Evolutionary conservation across 768 basidiomycete genomes (phyloP).

Genomic region (Hericium coralloides): DNA sequence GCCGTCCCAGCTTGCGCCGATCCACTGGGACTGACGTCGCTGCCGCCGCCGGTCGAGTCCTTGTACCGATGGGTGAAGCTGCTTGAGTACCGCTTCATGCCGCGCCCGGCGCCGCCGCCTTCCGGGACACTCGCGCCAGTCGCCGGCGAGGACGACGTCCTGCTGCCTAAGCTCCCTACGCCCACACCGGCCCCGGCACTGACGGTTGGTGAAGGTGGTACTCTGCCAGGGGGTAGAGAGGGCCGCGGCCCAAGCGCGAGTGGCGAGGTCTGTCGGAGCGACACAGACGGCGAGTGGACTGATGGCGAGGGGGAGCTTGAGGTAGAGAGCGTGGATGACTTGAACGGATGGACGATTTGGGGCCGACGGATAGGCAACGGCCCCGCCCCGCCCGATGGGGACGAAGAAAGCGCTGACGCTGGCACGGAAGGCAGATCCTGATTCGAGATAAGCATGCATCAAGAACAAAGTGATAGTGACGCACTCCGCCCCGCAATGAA

Average conservation of each 20-base stretch:
- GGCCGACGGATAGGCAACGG: constrained; percentile 38
- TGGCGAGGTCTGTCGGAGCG: constrained; percentile 38
- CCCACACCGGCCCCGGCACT: constrained; percentile 10
- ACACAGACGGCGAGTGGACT: constrained; percentile 39
- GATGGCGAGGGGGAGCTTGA: constrained; percentile 35
- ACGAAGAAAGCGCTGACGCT: neutral
- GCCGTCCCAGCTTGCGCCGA: constrained; percentile 12
- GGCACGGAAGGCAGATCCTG: constrained; percentile 31
- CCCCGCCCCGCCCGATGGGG: constrained; percentile 1
- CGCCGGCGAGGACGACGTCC: constrained; percentile 20
- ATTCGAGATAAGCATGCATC: constrained; percentile 1
- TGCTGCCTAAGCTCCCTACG: neutral
- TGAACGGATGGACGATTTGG: constrained; percentile 39
- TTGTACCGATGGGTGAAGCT: constrained; percentile 69
- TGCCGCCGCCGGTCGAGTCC: constrained; percentile 28
- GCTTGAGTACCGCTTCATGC: constrained; percentile 59
- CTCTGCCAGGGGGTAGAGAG: constrained; percentile 34
- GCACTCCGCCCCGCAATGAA: constrained; percentile 24
- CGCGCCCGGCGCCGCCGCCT: constrained; percentile 12
- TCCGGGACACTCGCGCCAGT: constrained; percentile 32
- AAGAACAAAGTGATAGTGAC: constrained; percentile 4
- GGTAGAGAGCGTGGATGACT: constrained; percentile 37
- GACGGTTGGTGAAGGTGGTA: constrained; percentile 31
- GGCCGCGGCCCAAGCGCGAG: constrained; percentile 26
- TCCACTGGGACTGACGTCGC: constrained; percentile 32